These are phyloP conservation scores for Penicillium canescens DNA, from an alignment of 495 filamentous ascomycete genomes.

Conservation along the genomic window DNA sequence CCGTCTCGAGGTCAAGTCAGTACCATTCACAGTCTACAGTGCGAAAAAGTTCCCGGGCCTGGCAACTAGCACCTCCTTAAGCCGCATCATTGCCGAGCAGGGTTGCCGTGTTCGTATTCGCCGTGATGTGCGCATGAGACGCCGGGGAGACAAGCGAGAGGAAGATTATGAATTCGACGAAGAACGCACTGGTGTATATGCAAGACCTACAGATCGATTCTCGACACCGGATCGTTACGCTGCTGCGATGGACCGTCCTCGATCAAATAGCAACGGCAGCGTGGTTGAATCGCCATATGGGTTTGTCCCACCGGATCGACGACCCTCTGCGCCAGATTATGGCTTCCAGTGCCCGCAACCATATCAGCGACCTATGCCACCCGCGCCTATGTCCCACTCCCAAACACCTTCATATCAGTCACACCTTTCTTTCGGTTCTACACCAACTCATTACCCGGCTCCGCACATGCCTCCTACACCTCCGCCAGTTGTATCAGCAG, in stretches of 20 bases:
- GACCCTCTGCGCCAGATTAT: conserved; percentile 58
- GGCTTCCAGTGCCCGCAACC: conserved; percentile 39
- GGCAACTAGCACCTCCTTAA: conserved; percentile 84
- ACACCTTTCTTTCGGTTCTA: conserved; percentile 45
- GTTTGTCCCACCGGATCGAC: conserved; percentile 40
- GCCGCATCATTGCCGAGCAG: conserved; percentile 91
- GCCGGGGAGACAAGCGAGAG: conserved; percentile 72
- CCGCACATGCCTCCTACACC: conserved; percentile 50
- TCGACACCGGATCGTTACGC: conserved; percentile 52
- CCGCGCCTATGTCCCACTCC: conserved; percentile 32
- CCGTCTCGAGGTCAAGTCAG: conserved; percentile 88
- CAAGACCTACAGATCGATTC: conserved; percentile 59
- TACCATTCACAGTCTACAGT: conserved; percentile 86
- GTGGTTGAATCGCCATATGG: conserved; percentile 51
- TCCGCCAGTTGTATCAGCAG: conserved; percentile 43
- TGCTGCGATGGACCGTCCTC: conserved; percentile 55
- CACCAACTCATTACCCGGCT: conserved; percentile 41
- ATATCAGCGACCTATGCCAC: conserved; percentile 35
- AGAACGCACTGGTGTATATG: conserved; percentile 54
- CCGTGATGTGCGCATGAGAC: conserved; percentile 95
- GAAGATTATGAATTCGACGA: conserved; percentile 66
- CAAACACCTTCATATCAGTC: conserved; percentile 35
- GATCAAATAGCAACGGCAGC: conserved; percentile 71
- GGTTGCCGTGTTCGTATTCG: conserved; percentile 96
- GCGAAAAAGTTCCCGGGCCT: conserved; percentile 99